phyloP scores from a whole-genome alignment of 306 rosid species.

The Lupinus albus region DNA sequence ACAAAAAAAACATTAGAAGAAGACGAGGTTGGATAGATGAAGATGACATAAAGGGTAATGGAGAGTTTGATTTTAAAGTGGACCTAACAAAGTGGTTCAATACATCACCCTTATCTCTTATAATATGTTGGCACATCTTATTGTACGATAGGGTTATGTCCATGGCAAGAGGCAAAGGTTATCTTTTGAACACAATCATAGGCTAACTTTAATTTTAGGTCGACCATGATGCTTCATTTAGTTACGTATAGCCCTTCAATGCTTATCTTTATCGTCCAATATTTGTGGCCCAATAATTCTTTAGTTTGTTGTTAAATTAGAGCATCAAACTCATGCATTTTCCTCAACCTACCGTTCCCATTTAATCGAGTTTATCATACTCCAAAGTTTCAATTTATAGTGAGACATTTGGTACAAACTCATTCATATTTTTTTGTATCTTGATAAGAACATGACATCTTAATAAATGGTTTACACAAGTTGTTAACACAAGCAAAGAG shows the following conservation, averaged over 20 bases:
- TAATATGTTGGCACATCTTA: neutral
- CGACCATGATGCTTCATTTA: constrained; percentile 34
- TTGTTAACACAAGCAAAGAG: neutral
- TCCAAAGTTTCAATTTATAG: constrained; percentile 12
- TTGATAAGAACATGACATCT: constrained; percentile 33
- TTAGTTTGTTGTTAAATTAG: constrained; percentile 35
- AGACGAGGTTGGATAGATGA: constrained; percentile 16
- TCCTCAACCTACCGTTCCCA: constrained; percentile 23
- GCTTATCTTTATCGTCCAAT: constrained; percentile 45
- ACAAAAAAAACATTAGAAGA: constrained; percentile 38
- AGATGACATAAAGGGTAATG: constrained; percentile 11
- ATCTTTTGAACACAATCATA: constrained; percentile 39
- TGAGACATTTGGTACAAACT: constrained; percentile 50
- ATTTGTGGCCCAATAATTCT: constrained; percentile 39
- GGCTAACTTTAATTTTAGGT: constrained; percentile 40
- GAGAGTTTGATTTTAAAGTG: neutral
- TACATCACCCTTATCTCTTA: constrained; percentile 52
- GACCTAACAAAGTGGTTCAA: constrained; percentile 41
- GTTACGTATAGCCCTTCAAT: constrained; percentile 49
- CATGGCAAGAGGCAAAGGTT: constrained; percentile 26
- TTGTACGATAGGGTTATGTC: constrained; percentile 30
- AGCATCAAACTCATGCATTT: constrained; percentile 39
- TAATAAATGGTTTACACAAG: constrained; percentile 22
- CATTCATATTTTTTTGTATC: constrained; percentile 36
- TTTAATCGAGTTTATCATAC: constrained; percentile 27